Conservation (phyloP, 2,329 filamentous ascomycete genomes). For the Calonectria naviculata region DNA sequence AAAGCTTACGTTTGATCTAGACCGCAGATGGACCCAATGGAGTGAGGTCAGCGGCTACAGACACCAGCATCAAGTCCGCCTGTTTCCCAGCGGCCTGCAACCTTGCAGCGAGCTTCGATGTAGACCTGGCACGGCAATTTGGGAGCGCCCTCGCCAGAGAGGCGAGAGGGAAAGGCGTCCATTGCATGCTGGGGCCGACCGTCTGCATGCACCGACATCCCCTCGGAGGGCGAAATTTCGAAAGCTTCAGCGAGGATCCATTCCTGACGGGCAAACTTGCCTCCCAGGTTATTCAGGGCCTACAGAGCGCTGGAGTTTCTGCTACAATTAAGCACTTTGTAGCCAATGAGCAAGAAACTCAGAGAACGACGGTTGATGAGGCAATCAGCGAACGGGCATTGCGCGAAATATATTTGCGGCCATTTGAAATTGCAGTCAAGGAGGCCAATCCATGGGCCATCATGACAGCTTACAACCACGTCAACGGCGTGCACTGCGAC, state of each 20-base stretch:
- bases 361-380: slow-evolving; percentile 44
- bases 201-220: slow-evolving; percentile 61
- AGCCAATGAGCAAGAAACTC: slow-evolving; percentile 53
- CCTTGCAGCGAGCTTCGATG: slow-evolving; percentile 72
- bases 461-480: slow-evolving; percentile 58
- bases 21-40: slow-evolving; percentile 49
- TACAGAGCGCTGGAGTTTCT: slow-evolving; percentile 54
- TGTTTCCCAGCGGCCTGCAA: slow-evolving; percentile 46
- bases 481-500: not conserved
- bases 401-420: slow-evolving; percentile 54
- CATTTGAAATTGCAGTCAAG: slow-evolving; percentile 57
- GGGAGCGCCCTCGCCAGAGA: slow-evolving; percentile 70
- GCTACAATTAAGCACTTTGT: slow-evolving; percentile 60
- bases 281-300: slow-evolving; percentile 54
- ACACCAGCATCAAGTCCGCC: slow-evolving; percentile 42
- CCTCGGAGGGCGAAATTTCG: slow-evolving; percentile 60
- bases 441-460: slow-evolving; percentile 54
- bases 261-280: slow-evolving; percentile 57
- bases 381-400: slow-evolving; percentile 44
- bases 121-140: slow-evolving; percentile 64
- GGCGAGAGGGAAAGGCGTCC: slow-evolving; percentile 69
- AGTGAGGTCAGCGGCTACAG: slow-evolving; percentile 45
- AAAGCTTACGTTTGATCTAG: too few species aligned
- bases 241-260: slow-evolving; percentile 60
- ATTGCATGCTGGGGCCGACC: slow-evolving; percentile 76